Conservation (phyloP, 2,329 filamentous ascomycete genomes). For the Exserohilum turcica region DNA sequence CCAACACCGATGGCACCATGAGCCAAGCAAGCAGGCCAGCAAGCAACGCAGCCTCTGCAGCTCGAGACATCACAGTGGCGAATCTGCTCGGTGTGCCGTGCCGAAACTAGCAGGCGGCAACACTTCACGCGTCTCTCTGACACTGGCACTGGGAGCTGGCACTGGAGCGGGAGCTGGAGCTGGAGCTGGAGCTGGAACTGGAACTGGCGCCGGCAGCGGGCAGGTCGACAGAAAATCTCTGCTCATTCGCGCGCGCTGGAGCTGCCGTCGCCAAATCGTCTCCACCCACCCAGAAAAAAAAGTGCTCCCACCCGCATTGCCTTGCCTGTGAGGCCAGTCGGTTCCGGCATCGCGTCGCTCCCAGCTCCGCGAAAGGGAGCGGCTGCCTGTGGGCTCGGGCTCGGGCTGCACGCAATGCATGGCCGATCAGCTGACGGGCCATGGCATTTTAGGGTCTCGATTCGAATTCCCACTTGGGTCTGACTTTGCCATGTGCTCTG, state of each 20-base stretch:
- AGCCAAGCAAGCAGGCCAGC: no score
- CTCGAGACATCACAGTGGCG: background rate
- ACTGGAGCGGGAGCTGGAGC: background rate
- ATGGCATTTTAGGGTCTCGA: constrained; percentile 11
- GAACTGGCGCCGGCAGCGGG: background rate
- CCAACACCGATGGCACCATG: background rate
- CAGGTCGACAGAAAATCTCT: constrained; percentile 7
- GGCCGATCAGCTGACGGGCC: constrained; percentile 4
- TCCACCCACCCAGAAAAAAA: no score
- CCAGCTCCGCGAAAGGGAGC: constrained; percentile 3
- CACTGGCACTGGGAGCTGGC: no score
- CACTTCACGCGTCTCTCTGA: background rate
- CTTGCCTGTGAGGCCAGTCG: background rate
- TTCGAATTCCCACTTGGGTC: constrained; percentile 9
- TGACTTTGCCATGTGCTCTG: background rate
- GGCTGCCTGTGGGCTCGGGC: background rate
- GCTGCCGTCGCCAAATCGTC: background rate
- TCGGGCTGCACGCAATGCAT: background rate
- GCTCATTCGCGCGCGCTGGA: constrained; percentile 2
- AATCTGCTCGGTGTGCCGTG: constrained; percentile 6
- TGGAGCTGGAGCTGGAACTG: no score
- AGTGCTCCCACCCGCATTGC: background rate
- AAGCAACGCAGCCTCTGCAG: no score
- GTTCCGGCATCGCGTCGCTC: constrained; percentile 3
- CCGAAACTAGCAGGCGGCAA: constrained; percentile 7